These are phyloP conservation scores for Tricholomella constricta DNA, from an alignment of 768 basidiomycete species.

Conservation along the genomic window DNA sequence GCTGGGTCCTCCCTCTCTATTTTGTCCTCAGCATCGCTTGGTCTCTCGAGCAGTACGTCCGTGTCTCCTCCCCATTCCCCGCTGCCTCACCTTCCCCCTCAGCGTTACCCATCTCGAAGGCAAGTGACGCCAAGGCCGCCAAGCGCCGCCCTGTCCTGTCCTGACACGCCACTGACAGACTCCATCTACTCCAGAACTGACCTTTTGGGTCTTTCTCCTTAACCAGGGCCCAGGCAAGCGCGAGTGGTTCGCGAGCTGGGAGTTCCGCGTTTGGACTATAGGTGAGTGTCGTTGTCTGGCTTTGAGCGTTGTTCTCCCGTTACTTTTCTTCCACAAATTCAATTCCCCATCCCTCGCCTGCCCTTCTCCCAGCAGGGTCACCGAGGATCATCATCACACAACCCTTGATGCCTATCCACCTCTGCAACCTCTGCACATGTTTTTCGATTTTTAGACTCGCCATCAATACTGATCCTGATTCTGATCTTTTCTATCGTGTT, in stretches of 20 bases:
- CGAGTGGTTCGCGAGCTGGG: slow-evolving; percentile 80
- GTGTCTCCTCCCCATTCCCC: slow-evolving; percentile 2
- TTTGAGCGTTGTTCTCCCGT: no score
- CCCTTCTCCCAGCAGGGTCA: no score
- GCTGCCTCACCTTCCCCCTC: slow-evolving; percentile 1
- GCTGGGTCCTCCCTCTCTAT: slow-evolving; percentile 68
- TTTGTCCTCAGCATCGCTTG: slow-evolving; percentile 74
- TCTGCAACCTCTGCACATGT: no score
- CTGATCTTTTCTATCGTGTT: no score
- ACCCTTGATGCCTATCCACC: no score
- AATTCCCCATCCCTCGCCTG: no score
- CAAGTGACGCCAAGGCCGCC: slow-evolving; percentile 20
- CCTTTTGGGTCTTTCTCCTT: slow-evolving; percentile 83
- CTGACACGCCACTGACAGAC: background rate
- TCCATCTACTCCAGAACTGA: slow-evolving; percentile 51
- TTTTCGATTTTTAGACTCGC: no score
- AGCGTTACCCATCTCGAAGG: slow-evolving; percentile 86
- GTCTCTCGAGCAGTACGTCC: slow-evolving; percentile 73
- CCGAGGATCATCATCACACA: no score
- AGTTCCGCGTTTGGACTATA: slow-evolving; percentile 71
- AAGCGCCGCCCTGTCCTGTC: background rate
- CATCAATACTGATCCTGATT: no score
- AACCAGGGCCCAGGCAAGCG: slow-evolving; percentile 73
- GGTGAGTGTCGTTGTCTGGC: slow-evolving; percentile 57
- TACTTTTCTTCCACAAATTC: no score